Evolutionary conservation across 345 rosid species (phyloP), one percentile per base, ranked within the genome.

Genomic region (Citrus glauca): DNA sequence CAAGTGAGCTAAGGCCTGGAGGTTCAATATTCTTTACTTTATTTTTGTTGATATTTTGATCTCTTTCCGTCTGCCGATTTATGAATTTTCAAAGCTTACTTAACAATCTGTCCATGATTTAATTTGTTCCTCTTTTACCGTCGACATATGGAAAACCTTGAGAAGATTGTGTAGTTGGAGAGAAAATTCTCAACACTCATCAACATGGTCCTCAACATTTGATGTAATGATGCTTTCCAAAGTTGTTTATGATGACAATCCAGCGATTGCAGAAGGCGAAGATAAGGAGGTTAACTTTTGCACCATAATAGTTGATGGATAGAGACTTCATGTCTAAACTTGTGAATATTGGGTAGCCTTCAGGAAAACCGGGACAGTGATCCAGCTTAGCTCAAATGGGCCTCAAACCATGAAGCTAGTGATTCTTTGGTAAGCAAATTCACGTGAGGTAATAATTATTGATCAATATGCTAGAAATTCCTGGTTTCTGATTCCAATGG

Each of bases 71-170:
- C 13, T 35, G 69, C 69, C 22, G 25, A 32, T 65, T 65, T 19
- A 16, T 16, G 42, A 14, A 65, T 32, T 7, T 8, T 65, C n/a
- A 20, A 65, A 65, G 69, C 42, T 17, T 33, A 65, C 50, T 16
- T 65, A 65, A 61, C 24, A 65, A 65, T 32, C 14, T 65, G n/a
- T 56, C 9, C 1, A 27, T 53, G 33, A 68, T 67, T 1, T 42
- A 40, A 13, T 40, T 40, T 0, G 17, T 3, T 45, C 50, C 0
- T 0, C 17, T 13, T 45, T 45, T 45, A 10, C 17, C 0, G 1
- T 19, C 14, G 9, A 38, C 55, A 9, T 67, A 27, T n/a, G 20
- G n/a, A 3, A 2, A 24, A 25, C 33, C 14, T 62, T 5, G 35
- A 27, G 66, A 62, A 62, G 66, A 28, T 62, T 6, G 14, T 62